Evolutionary conservation across 768 basidiomycete genomes (phyloP).

Genomic region (Tricholoma sp.): DNA sequence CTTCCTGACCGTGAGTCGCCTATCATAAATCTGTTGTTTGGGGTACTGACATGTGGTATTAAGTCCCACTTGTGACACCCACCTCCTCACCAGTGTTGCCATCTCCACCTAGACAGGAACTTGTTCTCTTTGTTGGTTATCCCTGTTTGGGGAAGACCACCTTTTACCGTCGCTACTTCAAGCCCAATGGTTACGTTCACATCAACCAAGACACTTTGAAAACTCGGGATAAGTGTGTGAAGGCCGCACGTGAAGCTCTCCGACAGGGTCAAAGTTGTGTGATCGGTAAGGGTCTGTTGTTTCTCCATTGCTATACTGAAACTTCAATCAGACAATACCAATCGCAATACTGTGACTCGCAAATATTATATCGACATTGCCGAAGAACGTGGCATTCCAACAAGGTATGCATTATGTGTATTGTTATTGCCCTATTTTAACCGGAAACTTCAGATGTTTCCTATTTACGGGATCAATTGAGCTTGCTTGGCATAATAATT

Average conservation of each 20-base stretch:
- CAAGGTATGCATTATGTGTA: slow-evolving; percentile 38
- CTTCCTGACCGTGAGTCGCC: slow-evolving; percentile 30
- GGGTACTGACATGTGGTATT: slow-evolving; percentile 1
- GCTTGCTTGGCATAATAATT: slow-evolving; percentile 89
- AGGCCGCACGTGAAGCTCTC: slow-evolving; percentile 52
- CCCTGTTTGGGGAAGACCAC: slow-evolving; percentile 74
- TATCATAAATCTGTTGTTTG: background rate
- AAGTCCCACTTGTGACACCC: slow-evolving; percentile 49
- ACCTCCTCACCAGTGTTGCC: slow-evolving; percentile 48
- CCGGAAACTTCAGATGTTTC: slow-evolving; percentile 50
- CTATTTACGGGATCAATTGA: slow-evolving; percentile 71
- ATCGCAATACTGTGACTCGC: slow-evolving; percentile 66
- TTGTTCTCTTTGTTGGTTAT: slow-evolving; percentile 48
- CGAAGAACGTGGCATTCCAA: slow-evolving; percentile 43
- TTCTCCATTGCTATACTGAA: background rate
- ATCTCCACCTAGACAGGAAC: slow-evolving; percentile 29
- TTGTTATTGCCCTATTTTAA: background rate
- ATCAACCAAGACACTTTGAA: slow-evolving; percentile 84
- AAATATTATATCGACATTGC: slow-evolving; percentile 68
- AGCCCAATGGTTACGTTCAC: slow-evolving; percentile 63
- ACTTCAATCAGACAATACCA: slow-evolving; percentile 75
- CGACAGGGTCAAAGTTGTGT: slow-evolving; percentile 61
- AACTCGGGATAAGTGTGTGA: slow-evolving; percentile 72
- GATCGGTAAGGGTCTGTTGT: slow-evolving; percentile 50
- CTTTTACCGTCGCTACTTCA: slow-evolving; percentile 70